phyloP scores from a whole-genome alignment of 805 yeast genomes.

The Nakazawaea wickerhamii region DNA sequence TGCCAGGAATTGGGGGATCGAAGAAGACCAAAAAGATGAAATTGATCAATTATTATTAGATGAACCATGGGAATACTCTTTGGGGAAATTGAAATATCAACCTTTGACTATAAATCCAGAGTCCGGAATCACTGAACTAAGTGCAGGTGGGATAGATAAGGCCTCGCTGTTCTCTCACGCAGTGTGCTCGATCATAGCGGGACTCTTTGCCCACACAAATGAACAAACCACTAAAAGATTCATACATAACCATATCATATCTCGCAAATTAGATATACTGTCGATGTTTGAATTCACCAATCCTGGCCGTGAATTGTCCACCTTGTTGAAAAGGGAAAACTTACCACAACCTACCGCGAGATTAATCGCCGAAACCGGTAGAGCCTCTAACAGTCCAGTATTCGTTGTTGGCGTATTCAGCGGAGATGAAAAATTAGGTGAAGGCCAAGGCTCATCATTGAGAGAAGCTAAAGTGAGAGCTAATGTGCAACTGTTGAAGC shows the following conservation, averaged over 20 bases:
- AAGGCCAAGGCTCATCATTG: slow-evolving; percentile 88
- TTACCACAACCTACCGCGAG: slow-evolving; percentile 73
- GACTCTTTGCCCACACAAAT: slow-evolving; percentile 70
- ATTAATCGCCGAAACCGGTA: slow-evolving; percentile 89
- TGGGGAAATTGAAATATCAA: slow-evolving; percentile 61
- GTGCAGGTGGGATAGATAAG: slow-evolving; percentile 24
- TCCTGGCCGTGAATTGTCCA: slow-evolving; percentile 80
- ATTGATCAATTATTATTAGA: slow-evolving; percentile 62
- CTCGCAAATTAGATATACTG: slow-evolving; percentile 74
- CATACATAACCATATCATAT: slow-evolving; percentile 67
- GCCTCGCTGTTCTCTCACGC: slow-evolving; percentile 54
- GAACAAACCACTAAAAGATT: slow-evolving; percentile 60
- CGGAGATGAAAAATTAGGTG: slow-evolving; percentile 81
- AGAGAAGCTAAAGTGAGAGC: slow-evolving; percentile 91
- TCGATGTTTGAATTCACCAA: slow-evolving; percentile 74
- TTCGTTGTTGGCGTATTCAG: slow-evolving; percentile 88
- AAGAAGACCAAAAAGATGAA: slow-evolving; percentile 59
- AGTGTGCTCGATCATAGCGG: slow-evolving; percentile 80
- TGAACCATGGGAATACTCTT: slow-evolving; percentile 60
- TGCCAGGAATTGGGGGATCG: slow-evolving; percentile 86
- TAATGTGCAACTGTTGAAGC: slow-evolving; percentile 82
- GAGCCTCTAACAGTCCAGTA: slow-evolving; percentile 76
- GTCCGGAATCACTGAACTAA: slow-evolving; percentile 46
- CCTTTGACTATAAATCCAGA: slow-evolving; percentile 28
- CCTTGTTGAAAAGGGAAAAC: slow-evolving; percentile 69